These are phyloP conservation scores for Gardenia jasminoides DNA, from an alignment of 257 asterid species.

Conservation along the genomic window DNA sequence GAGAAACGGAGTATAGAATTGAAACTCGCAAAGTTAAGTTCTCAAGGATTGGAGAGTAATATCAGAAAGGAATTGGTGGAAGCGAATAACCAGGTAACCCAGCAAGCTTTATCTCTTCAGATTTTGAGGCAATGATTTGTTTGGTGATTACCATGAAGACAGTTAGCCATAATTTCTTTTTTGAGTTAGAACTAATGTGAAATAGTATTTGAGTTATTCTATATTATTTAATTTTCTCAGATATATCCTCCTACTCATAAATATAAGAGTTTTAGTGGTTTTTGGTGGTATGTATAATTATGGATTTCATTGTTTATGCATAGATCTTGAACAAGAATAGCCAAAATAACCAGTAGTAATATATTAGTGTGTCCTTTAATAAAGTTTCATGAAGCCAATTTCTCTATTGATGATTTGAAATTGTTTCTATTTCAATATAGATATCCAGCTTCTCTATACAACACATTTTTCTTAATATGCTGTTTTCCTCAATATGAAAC, in stretches of 20 bases:
- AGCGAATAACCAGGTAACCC: slow-evolving; percentile 73
- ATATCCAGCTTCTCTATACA: no score
- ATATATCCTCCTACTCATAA: background rate
- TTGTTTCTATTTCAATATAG: no score
- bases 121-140: background rate
- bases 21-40: slow-evolving; percentile 61
- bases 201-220: background rate
- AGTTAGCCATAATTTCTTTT: background rate
- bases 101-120: background rate
- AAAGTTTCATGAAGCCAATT: no score
- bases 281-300: background rate
- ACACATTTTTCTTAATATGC: no score
- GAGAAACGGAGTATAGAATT: slow-evolving; percentile 73
- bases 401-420: no score
- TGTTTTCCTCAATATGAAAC: no score
- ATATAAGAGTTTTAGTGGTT: background rate
- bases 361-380: no score
- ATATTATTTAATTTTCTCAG: background rate
- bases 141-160: background rate
- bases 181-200: slow-evolving; percentile 6
- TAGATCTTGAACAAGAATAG: slow-evolving; percentile 74
- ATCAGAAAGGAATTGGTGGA: slow-evolving; percentile 62
- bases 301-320: background rate
- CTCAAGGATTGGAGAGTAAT: slow-evolving; percentile 66
- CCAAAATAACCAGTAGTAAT: no score